Evolutionary conservation across 345 rosid genomes (phyloP).

Genomic region (Eucalyptus dawsonii): DNA sequence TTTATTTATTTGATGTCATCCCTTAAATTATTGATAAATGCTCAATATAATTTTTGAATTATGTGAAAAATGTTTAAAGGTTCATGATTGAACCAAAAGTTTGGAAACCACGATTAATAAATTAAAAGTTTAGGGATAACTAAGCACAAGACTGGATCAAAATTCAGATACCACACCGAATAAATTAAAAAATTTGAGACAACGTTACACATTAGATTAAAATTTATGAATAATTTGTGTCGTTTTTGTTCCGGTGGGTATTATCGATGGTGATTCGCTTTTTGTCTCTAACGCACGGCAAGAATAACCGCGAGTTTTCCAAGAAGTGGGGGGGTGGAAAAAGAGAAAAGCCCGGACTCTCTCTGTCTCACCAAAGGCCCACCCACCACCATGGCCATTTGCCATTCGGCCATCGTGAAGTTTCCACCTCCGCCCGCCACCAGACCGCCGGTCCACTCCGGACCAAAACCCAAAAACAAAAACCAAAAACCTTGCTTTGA

Average conservation of each 20-base stretch:
- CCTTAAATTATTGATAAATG: fast-evolving
- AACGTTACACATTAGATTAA: fast-evolving
- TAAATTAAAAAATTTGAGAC: fast-evolving
- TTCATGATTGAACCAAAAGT: not conserved
- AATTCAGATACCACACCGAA: fast-evolving
- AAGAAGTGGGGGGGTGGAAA: not conserved
- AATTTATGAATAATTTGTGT: fast-evolving
- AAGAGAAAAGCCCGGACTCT: not conserved
- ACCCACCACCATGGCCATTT: not conserved
- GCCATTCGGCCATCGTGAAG: not conserved
- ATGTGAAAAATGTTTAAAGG: not conserved
- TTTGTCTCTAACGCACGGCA: not conserved
- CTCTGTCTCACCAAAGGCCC: not conserved
- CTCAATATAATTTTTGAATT: fast-evolving
- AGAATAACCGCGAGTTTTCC: not conserved
- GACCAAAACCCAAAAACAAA: not conserved
- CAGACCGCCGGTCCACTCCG: not conserved
- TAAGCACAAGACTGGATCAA: no score
- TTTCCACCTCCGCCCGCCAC: not conserved
- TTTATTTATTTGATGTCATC: fast-evolving
- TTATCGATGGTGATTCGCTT: not conserved
- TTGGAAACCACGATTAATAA: fast-evolving
- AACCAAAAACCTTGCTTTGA: not conserved
- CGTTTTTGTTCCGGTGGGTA: fast-evolving
- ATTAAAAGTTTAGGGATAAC: not conserved